Base-by-base conservation (phyloP, 2,329 filamentous ascomycete species). In the Acarospora socialis region DNA sequence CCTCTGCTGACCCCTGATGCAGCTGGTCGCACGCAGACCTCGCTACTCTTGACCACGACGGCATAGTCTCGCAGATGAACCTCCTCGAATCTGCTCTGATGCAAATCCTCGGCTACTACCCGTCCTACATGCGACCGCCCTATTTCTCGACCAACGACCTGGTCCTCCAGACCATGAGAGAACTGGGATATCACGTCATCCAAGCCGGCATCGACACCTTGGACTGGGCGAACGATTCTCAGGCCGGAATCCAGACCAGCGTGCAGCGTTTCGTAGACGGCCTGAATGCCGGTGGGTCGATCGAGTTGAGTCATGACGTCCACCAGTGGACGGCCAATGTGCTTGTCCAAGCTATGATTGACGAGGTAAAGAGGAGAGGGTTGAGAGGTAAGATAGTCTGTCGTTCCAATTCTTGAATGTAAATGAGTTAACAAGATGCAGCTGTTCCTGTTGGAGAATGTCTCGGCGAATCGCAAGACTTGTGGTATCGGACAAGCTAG, bases 71-170 rank as follows among this genome's bases (percentile, higher is more conserved):
- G 3, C 55, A 68, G 39, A 56, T 68, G 44, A 43, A 54, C 18
- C 59, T 59, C 41, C 57, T 62, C 15, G 64, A 69, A 44, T 56
- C 54, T 17, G 64, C 61, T 0, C 38, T 68, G 18, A 46, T 50
- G 13, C 60, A 60, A 36, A 59, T 67, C 30, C 43, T 68, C 19
- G 64, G 64, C 20, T 51, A 51, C 22, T 61, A 63, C 32, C 64
- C 65, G 2, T 65, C 61, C 5, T 68, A 68, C 43, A 66, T 68
- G 60, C 59, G 65, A 3, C 60, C 65, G 7, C 65, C 65, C 1
- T 68, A 63, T 43, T 48, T 59, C 26, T 45, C 47, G 15, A 59
- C 61, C 28, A 51, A 51, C 21, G 47, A 39, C 6, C 30, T 43
- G 2, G 54, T 55, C 9, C 41, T 57, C 4, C 20, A 38, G 2